Evolutionary conservation across 1,284 basidiomycete species (phyloP).

Genomic region (Microbotryum violaceum): DNA sequence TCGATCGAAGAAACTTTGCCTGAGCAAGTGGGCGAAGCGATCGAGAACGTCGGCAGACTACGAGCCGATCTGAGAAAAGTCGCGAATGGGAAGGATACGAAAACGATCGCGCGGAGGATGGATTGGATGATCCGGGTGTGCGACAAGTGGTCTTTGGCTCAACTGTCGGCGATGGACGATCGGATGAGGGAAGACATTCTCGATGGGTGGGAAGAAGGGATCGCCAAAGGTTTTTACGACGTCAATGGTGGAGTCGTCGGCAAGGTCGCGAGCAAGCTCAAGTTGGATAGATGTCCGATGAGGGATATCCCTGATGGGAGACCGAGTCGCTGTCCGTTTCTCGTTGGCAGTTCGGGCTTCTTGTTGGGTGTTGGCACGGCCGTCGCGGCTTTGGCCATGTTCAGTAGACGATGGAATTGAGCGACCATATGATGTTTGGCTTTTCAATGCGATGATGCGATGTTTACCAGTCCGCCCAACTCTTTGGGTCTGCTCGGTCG

Average conservation of each 20-base stretch:
- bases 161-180: constrained; percentile 61
- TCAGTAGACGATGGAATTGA: neutral
- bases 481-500: too few relatives aligned
- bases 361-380: constrained; percentile 15
- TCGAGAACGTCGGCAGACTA: constrained; percentile 68
- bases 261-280: neutral
- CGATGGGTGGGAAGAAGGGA: constrained; percentile 39
- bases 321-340: constrained; percentile 23
- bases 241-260: constrained; percentile 7
- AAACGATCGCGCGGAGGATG: constrained; percentile 70
- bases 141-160: constrained; percentile 71
- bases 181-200: constrained; percentile 39
- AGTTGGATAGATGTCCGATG: constrained; percentile 20
- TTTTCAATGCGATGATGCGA: too few relatives aligned
- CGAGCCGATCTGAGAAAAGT: constrained; percentile 59
- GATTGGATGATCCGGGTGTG: constrained; percentile 90
- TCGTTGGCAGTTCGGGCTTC: constrained; percentile 17
- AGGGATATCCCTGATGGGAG: constrained; percentile 17
- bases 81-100: constrained; percentile 65
- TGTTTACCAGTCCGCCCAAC: too few relatives aligned
- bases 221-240: constrained; percentile 35
- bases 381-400: neutral
- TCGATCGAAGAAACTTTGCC: constrained; percentile 64
- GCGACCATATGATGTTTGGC: too few relatives aligned
- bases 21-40: constrained; percentile 65